Conservation (phyloP, 2,329 filamentous ascomycete genomes). For the Curvularia verruculosa region DNA sequence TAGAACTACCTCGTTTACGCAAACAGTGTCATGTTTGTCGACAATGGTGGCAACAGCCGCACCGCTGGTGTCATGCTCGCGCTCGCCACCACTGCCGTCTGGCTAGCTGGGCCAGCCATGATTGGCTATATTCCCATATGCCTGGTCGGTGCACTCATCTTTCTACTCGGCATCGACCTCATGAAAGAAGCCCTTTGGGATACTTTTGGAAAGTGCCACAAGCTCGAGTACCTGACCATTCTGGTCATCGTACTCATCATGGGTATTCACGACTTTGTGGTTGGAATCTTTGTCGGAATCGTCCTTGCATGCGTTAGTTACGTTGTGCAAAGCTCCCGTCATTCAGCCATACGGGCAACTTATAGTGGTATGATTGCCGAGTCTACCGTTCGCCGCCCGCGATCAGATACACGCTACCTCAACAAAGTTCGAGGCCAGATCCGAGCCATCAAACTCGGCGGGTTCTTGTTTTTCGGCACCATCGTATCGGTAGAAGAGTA, state of each 20-base stretch:
- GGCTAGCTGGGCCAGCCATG: conserved; percentile 83
- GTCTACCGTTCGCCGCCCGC: conserved; percentile 90
- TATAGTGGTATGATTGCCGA: conserved; percentile 88
- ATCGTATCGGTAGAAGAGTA: conserved; percentile 94
- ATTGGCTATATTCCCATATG: conserved; percentile 96
- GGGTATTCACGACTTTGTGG: conserved; percentile 96
- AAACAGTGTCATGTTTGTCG: conserved; percentile 96
- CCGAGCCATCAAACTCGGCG: conserved; percentile 86
- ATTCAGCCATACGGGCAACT: conserved; percentile 86
- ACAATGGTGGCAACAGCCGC: conserved; percentile 85
- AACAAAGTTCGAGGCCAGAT: conserved; percentile 86
- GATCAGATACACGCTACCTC: conserved; percentile 85
- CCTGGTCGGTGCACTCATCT: conserved; percentile 95
- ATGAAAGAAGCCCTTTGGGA: conserved; percentile 86
- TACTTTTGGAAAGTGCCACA: conserved; percentile 85
- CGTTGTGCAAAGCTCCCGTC: conserved; percentile 87
- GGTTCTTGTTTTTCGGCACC: conserved; percentile 97
- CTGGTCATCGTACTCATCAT: conserved; percentile 91
- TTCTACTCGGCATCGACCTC: conserved; percentile 90
- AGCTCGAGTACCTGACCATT: conserved; percentile 87
- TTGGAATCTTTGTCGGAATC: conserved; percentile 91
- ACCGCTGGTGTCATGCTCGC: conserved; percentile 87
- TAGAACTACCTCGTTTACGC: conserved; percentile 97
- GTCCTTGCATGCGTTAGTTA: conserved; percentile 89
- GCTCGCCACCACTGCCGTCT: conserved; percentile 75